phyloP scores from a whole-genome alignment of 257 asterid genomes.

The Petrea volubilis region DNA sequence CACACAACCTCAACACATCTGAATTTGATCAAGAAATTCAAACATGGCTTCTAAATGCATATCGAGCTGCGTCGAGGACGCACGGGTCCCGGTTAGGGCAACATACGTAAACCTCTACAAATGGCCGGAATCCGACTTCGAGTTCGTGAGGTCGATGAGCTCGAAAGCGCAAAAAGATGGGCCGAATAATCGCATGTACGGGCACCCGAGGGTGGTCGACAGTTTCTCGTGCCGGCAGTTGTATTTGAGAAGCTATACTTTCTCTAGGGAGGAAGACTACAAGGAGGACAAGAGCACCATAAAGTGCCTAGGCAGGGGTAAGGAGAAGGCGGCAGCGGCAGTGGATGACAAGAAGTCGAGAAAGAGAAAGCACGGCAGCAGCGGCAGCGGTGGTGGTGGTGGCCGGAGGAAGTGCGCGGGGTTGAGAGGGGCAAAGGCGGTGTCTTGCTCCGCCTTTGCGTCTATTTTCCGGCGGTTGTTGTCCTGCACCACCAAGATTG shows the following conservation, averaged over 20 bases:
- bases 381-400: slow-evolving; percentile 14
- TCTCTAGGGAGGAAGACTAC: slow-evolving; percentile 63
- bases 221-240: slow-evolving; percentile 82
- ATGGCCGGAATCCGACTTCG: slow-evolving; percentile 73
- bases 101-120: slow-evolving; percentile 58
- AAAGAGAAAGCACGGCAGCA: slow-evolving; percentile 17
- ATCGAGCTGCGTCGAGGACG: slow-evolving; percentile 46
- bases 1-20: not conserved
- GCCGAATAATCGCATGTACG: not conserved
- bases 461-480: slow-evolving; percentile 71
- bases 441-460: slow-evolving; percentile 42
- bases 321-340: not conserved
- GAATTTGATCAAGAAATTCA: not conserved
- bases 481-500: slow-evolving; percentile 77
- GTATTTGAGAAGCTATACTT: slow-evolving; percentile 81
- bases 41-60: slow-evolving; percentile 50
- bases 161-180: slow-evolving; percentile 14
- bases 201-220: slow-evolving; percentile 64
- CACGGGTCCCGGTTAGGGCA: slow-evolving; percentile 51
- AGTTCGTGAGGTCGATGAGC: slow-evolving; percentile 73
- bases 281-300: slow-evolving; percentile 28
- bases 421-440: slow-evolving; percentile 41
- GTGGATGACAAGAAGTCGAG: not conserved
- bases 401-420: slow-evolving; percentile 33
- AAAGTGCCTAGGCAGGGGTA: slow-evolving; percentile 48